Evolutionary conservation across 1,139 yeast genomes (phyloP).

Genomic region (Sugiyamaella japonica): DNA sequence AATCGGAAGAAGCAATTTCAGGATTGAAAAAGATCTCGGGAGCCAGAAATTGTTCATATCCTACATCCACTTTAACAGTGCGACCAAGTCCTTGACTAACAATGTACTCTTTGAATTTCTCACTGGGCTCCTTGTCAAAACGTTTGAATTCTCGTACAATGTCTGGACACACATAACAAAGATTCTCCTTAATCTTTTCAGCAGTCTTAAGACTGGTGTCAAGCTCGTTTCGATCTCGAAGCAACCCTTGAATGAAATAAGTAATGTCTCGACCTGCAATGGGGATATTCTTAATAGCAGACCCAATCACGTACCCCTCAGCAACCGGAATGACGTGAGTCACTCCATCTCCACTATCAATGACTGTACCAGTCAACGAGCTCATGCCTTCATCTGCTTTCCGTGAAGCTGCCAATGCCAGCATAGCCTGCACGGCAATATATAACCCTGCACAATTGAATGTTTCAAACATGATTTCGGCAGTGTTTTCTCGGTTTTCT

Average conservation of each 20-base stretch:
- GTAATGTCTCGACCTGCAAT: constrained; percentile 99
- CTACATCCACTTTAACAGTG: constrained; percentile 77
- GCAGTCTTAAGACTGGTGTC: constrained; percentile 96
- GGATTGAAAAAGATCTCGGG: constrained; percentile 99
- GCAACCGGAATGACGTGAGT: constrained; percentile 99
- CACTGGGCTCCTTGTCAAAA: constrained; percentile 84
- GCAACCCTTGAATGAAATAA: constrained; percentile 82
- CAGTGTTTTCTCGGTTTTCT: constrained; percentile 96
- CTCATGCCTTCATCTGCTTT: constrained; percentile 94
- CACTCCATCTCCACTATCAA: constrained; percentile 96
- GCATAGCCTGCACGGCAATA: constrained; percentile 97
- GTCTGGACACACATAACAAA: constrained; percentile 96
- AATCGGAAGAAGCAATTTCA: constrained; percentile 93
- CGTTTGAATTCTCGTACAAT: constrained; percentile 94
- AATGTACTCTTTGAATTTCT: constrained; percentile 87
- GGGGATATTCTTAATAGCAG: constrained; percentile 95
- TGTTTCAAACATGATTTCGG: constrained; percentile 97
- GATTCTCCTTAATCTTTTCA: constrained; percentile 92
- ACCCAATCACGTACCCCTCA: constrained; percentile 97
- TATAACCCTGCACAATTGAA: constrained; percentile 98
- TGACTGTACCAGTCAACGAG: constrained; percentile 95
- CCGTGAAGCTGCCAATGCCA: constrained; percentile 99
- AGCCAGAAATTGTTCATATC: constrained; percentile 95
- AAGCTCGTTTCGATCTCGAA: constrained; percentile 95
- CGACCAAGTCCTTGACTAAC: constrained; percentile 79